Evolutionary conservation across 2,329 filamentous ascomycete genomes (phyloP).

Genomic region (Fusarium avenaceum): DNA sequence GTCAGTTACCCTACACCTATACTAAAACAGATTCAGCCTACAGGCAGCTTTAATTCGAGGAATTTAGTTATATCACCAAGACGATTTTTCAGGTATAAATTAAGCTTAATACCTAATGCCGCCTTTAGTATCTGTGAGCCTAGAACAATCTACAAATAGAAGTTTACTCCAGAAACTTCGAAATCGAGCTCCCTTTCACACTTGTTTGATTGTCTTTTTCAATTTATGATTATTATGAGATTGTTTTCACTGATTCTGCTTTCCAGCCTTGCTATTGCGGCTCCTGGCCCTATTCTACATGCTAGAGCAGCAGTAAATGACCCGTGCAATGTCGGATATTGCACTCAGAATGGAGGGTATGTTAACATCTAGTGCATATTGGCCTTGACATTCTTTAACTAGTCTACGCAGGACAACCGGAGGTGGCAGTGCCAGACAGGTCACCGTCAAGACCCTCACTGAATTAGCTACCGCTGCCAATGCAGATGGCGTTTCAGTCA

Average conservation of each 20-base stretch:
- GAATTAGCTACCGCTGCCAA: conserved; percentile 36
- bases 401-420: conserved; percentile 29
- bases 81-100: no score
- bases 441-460: conserved; percentile 36
- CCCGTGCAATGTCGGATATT: conserved; percentile 34
- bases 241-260: background rate
- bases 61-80: no score
- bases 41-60: no score
- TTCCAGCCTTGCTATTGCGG: conserved; percentile 10
- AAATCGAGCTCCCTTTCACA: no score
- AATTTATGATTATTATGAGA: conserved; percentile 11
- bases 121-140: no score
- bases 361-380: background rate
- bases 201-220: no score
- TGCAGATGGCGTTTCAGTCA: conserved; percentile 26
- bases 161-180: no score
- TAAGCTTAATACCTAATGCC: no score
- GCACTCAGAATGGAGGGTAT: conserved; percentile 45
- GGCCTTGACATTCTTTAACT: background rate
- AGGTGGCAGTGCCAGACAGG: conserved; percentile 26
- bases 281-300: conserved; percentile 16
- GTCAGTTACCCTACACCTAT: no score
- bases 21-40: no score
- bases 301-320: conserved; percentile 32
- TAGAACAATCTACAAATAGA: no score